phyloP scores from a whole-genome alignment of 2,329 filamentous ascomycete genomes.

The Alternaria atra region DNA sequence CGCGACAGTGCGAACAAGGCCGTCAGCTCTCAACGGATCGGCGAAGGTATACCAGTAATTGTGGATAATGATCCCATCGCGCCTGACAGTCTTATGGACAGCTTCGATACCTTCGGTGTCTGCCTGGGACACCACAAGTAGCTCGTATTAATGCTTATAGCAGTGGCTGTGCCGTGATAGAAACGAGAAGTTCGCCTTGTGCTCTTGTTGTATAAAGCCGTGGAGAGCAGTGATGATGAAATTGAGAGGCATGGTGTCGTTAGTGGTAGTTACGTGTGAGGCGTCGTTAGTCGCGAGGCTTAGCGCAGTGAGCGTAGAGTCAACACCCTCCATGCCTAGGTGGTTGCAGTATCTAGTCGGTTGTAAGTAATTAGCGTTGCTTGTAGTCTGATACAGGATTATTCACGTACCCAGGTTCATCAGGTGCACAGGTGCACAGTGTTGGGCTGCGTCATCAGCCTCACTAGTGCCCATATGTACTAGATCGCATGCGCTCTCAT shows the following conservation, averaged over 20 bases:
- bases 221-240: constrained; percentile 14
- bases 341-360: too few relatives aligned
- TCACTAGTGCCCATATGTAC: neutral
- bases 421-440: neutral
- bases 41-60: constrained; percentile 19
- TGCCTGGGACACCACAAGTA: constrained; percentile 16
- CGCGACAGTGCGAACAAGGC: constrained; percentile 5
- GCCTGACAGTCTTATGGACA: neutral
- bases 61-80: neutral
- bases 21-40: neutral
- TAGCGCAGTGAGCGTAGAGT: neutral
- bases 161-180: constrained; percentile 20
- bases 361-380: neutral
- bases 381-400: neutral
- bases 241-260: constrained; percentile 1
- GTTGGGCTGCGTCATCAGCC: neutral
- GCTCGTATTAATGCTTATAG: constrained; percentile 13
- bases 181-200: constrained; percentile 24
- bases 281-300: neutral
- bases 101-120: neutral
- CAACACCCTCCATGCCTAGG: neutral
- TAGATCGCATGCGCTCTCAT: neutral
- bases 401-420: neutral
- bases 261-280: neutral
- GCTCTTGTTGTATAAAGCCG: constrained; percentile 22